Conservation (phyloP, 768 basidiomycete species). For the Clavulina sp. region DNA sequence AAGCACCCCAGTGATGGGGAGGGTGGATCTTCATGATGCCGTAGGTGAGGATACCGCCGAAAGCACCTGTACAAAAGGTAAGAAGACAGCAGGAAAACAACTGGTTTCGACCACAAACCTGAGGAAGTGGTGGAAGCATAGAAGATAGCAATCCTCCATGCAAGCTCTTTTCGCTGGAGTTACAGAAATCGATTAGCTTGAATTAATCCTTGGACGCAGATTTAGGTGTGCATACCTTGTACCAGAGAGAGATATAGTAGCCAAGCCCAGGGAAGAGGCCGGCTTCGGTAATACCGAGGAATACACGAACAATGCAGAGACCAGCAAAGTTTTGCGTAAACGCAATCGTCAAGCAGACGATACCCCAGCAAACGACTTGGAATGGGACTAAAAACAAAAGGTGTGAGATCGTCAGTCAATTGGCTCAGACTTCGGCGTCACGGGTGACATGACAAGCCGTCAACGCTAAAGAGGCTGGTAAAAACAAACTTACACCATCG, state of each 20-base stretch:
- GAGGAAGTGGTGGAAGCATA: slow-evolving; percentile 65
- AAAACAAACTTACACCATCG: slow-evolving; percentile 21
- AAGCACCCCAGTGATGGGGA: neutral
- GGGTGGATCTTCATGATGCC: slow-evolving; percentile 35
- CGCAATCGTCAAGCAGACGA: slow-evolving; percentile 48
- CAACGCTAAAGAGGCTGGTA: slow-evolving; percentile 15
- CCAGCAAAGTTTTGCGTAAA: slow-evolving; percentile 51
- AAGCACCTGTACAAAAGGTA: too few species aligned
- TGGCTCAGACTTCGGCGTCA: too few species aligned
- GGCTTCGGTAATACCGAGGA: slow-evolving; percentile 57
- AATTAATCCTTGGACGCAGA: too few species aligned
- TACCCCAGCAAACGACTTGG: slow-evolving; percentile 9
- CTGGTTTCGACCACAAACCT: too few species aligned
- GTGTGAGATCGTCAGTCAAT: too few species aligned
- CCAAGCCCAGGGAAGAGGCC: slow-evolving; percentile 35
- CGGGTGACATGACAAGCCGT: slow-evolving; percentile 39
- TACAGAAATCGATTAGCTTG: too few species aligned
- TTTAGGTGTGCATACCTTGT: too few species aligned
- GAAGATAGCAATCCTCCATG: slow-evolving; percentile 49
- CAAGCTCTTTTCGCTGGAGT: slow-evolving; percentile 70
- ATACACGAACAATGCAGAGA: slow-evolving; percentile 26
- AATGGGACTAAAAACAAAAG: neutral
- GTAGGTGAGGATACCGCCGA: slow-evolving; percentile 44
- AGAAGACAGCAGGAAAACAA: too few species aligned
- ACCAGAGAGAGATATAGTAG: slow-evolving; percentile 38